These are phyloP conservation scores for Kwoniella botswanensis DNA, from an alignment of 768 basidiomycete genomes.

Conservation along the genomic window DNA sequence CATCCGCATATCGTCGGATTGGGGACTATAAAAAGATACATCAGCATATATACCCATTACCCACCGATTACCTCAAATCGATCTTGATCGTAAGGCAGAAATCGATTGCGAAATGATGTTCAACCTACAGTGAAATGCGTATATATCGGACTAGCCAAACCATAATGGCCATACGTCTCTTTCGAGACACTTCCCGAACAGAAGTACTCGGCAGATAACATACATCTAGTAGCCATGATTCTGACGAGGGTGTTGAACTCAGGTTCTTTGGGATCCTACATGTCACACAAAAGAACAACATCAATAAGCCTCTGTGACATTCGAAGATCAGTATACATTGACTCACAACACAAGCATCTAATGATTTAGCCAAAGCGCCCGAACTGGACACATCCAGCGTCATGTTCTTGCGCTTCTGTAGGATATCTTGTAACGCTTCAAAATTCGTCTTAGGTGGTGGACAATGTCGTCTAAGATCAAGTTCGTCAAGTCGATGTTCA, in stretches of 20 bases:
- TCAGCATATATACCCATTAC: neutral
- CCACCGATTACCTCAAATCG: neutral
- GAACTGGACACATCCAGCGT: conserved; percentile 88
- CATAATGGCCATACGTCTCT: conserved; percentile 95
- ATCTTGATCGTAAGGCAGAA: neutral
- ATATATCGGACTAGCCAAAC: conserved; percentile 94
- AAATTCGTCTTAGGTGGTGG: conserved; percentile 93
- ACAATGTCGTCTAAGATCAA: conserved; percentile 71
- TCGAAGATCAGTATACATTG: too few species aligned
- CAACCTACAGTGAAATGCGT: conserved; percentile 81
- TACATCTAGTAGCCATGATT: conserved; percentile 98
- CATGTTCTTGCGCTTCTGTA: conserved; percentile 81
- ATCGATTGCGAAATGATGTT: too few species aligned
- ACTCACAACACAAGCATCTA: conserved; percentile 83
- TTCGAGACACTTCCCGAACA: conserved; percentile 90
- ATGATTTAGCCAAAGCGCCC: conserved; percentile 80
- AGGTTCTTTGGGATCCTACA: conserved; percentile 77
- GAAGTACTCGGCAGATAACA: conserved; percentile 98
- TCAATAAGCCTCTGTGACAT: conserved; percentile 3
- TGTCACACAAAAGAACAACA: neutral
- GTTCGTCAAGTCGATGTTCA: neutral
- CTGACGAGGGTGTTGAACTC: conserved; percentile 97
- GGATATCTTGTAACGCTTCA: conserved; percentile 90
- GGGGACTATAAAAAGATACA: conserved; percentile 65
- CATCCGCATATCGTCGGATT: conserved; percentile 94